Conservation (phyloP, 2,329 filamentous ascomycete species). For the Elsinoe perseae region DNA sequence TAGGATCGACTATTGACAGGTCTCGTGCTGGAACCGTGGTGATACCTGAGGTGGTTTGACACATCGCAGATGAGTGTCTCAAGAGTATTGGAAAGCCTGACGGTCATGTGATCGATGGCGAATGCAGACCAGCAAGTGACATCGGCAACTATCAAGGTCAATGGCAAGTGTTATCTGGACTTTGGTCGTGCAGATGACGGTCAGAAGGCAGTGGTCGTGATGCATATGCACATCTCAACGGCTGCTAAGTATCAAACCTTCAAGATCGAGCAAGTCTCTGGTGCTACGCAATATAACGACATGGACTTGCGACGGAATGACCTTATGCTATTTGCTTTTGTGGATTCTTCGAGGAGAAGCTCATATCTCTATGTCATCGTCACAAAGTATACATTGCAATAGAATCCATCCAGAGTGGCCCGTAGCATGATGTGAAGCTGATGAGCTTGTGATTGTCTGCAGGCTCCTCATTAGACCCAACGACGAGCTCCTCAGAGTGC, state of each 20-base stretch:
- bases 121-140: background rate
- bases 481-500: too few relatives aligned
- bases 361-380: too few relatives aligned
- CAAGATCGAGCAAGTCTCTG: too few relatives aligned
- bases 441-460: too few relatives aligned
- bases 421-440: too few relatives aligned
- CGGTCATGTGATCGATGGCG: constrained; percentile 6
- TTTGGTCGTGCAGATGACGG: background rate
- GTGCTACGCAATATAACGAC: too few relatives aligned
- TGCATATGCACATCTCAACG: background rate
- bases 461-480: too few relatives aligned
- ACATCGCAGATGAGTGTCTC: background rate
- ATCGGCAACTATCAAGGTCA: background rate
- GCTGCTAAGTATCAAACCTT: background rate
- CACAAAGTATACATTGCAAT: too few relatives aligned
- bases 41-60: background rate
- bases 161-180: background rate
- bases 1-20: constrained; percentile 11
- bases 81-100: background rate
- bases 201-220: background rate
- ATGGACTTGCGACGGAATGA: too few relatives aligned
- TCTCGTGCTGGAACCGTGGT: background rate
- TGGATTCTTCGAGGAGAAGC: too few relatives aligned
- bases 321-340: too few relatives aligned
- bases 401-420: too few relatives aligned